Evolutionary conservation across 306 rosid genomes (phyloP).

Genomic region (Inga laurina): DNA sequence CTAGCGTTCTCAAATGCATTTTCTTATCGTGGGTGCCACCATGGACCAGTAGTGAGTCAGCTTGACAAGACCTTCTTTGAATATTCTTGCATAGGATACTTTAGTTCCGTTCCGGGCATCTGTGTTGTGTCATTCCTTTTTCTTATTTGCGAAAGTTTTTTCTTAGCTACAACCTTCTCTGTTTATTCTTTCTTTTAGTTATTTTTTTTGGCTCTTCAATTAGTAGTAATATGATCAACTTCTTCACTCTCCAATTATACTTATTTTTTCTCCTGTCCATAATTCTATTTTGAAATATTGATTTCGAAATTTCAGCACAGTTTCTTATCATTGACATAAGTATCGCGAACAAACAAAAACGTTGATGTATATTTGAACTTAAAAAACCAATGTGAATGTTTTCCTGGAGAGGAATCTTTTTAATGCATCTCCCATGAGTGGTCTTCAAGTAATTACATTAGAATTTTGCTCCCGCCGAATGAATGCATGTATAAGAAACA

Average conservation of each 20-base stretch:
- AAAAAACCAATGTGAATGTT: neutral
- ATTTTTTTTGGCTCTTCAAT: neutral
- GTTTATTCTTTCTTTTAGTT: neutral
- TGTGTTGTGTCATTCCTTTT: neutral
- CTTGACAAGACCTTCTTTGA: slow-evolving; percentile 24
- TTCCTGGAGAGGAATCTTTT: neutral
- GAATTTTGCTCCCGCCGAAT: neutral
- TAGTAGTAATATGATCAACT: neutral
- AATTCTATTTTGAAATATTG: neutral
- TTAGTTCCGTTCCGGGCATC: slow-evolving; percentile 10
- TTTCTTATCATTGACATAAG: neutral
- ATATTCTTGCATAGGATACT: slow-evolving; percentile 8
- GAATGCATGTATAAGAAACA: neutral
- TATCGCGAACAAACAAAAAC: neutral
- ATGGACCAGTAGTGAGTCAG: neutral
- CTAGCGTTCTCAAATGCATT: neutral
- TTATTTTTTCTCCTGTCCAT: neutral
- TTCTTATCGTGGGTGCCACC: neutral
- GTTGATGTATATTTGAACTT: too few relatives aligned
- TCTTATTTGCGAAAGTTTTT: neutral
- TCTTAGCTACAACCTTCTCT: neutral
- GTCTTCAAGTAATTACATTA: neutral
- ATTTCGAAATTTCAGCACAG: neutral
- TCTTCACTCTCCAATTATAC: neutral
- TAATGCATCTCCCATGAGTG: neutral